These are phyloP conservation scores for Trichoderma cornu-damae DNA, from an alignment of 2,329 filamentous ascomycete genomes.

Conservation along the genomic window DNA sequence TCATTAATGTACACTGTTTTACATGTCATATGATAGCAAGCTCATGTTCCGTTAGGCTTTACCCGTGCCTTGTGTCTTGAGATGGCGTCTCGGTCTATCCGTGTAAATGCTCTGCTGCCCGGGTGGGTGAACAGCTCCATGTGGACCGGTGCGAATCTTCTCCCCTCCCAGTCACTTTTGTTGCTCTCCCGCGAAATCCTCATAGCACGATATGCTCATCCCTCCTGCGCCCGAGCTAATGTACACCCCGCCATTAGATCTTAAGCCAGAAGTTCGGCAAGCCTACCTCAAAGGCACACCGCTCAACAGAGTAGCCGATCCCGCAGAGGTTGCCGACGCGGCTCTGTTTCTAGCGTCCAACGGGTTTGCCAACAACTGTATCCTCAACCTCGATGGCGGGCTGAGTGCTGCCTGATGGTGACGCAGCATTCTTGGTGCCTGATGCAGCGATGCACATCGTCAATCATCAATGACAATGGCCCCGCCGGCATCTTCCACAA, in stretches of 20 bases:
- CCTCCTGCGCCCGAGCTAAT: slow-evolving; percentile 31
- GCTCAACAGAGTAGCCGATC: slow-evolving; percentile 57
- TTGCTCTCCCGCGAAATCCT: neutral
- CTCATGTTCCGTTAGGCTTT: slow-evolving; percentile 46
- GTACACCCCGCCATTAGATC: slow-evolving; percentile 36
- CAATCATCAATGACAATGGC: slow-evolving; percentile 65
- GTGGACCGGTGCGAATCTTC: slow-evolving; percentile 57
- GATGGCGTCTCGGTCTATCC: slow-evolving; percentile 55
- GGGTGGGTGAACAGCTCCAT: slow-evolving; percentile 80
- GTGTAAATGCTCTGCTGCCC: slow-evolving; percentile 76
- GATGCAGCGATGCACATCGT: slow-evolving; percentile 30
- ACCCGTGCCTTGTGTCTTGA: slow-evolving; percentile 63
- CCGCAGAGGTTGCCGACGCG: slow-evolving; percentile 74
- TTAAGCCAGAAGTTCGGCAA: slow-evolving; percentile 36
- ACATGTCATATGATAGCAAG: slow-evolving; percentile 7
- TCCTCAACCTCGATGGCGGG: slow-evolving; percentile 81
- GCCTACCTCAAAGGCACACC: slow-evolving; percentile 53
- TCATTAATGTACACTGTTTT: slow-evolving; percentile 16
- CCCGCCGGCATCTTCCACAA: slow-evolving; percentile 53
- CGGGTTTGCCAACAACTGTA: slow-evolving; percentile 79
- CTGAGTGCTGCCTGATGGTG: slow-evolving; percentile 58
- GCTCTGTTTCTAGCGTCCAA: slow-evolving; percentile 73
- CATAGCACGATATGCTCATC: neutral
- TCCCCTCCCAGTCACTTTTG: slow-evolving; percentile 20
- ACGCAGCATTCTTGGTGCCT: neutral